Conservation (phyloP, 768 basidiomycete species). For the Agaricus blazei region DNA sequence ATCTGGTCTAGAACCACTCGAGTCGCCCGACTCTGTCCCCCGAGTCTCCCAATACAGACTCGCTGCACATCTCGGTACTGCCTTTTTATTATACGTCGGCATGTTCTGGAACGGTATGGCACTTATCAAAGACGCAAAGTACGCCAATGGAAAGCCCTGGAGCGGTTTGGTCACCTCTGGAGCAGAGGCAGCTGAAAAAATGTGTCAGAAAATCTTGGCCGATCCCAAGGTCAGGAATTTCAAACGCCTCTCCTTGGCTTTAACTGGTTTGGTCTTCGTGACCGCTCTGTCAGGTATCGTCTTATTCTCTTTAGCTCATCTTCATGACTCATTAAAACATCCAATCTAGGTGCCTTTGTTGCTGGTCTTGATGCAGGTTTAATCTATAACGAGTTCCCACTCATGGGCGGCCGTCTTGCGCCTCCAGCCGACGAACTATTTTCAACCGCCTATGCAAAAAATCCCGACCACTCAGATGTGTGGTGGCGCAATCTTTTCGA, state of each 20-base stretch:
- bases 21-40: conserved; percentile 79
- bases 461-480: conserved; percentile 61
- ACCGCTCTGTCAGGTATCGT: conserved; percentile 86
- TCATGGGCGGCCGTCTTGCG: conserved; percentile 85
- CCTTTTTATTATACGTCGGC: conserved; percentile 87
- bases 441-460: conserved; percentile 68
- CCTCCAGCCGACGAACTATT: conserved; percentile 85
- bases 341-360: conserved; percentile 84
- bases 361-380: conserved; percentile 96
- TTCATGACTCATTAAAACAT: background rate
- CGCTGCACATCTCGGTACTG: conserved; percentile 90
- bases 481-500: conserved; percentile 97
- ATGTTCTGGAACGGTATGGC: conserved; percentile 82
- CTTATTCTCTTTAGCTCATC: background rate
- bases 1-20: conserved; percentile 82
- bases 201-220: conserved; percentile 33
- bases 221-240: conserved; percentile 57
- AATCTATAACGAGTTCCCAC: conserved; percentile 96
- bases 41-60: conserved; percentile 96
- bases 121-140: conserved; percentile 77
- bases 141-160: conserved; percentile 52
- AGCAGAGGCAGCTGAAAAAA: conserved; percentile 8
- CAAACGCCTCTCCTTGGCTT: conserved; percentile 47
- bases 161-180: conserved; percentile 39
- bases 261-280: conserved; percentile 79